A percentile compares a stretch with the other conserved stretches of the same genome.
phyloP scores from a whole-genome alignment of 495 filamentous ascomycete species.

The Sordaria brevicollis region DNA sequence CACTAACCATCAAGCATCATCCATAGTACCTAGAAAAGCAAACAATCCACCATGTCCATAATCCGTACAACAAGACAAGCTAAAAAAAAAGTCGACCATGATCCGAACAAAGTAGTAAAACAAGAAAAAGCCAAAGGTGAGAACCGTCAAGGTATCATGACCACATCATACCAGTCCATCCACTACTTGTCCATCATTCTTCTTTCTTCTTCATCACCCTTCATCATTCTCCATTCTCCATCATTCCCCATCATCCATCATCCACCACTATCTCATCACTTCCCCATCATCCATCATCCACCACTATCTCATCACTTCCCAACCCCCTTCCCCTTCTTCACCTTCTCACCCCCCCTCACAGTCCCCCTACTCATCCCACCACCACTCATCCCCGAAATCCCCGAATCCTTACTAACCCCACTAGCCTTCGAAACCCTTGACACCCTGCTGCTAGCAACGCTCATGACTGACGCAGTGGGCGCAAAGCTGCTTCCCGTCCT shows the following conservation, averaged over 20 bases:
- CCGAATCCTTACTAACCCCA: no score
- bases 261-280: neutral
- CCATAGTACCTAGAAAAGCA: no score
- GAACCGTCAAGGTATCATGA: no score
- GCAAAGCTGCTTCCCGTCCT: neutral
- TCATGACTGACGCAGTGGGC: neutral
- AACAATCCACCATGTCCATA: no score
- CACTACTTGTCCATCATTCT: neutral
- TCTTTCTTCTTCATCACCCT: neutral
- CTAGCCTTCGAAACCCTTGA: no score
- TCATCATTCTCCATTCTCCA: no score
- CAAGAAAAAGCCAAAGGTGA: conserved; percentile 7
- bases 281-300: neutral
- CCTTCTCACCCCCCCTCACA: neutral
- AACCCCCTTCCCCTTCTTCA: conserved; percentile 1
- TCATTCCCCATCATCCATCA: neutral
- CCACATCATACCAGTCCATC: conserved; percentile 2
- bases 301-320: neutral
- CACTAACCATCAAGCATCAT: no score
- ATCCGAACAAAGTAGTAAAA: no score
- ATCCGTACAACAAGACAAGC: neutral
- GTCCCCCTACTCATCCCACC: no score
- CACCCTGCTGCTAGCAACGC: no score
- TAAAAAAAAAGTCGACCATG: no score
- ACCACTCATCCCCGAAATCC: no score